phyloP scores from a whole-genome alignment of 169 alveolate species.

The Plasmodium knowlesi region DNA sequence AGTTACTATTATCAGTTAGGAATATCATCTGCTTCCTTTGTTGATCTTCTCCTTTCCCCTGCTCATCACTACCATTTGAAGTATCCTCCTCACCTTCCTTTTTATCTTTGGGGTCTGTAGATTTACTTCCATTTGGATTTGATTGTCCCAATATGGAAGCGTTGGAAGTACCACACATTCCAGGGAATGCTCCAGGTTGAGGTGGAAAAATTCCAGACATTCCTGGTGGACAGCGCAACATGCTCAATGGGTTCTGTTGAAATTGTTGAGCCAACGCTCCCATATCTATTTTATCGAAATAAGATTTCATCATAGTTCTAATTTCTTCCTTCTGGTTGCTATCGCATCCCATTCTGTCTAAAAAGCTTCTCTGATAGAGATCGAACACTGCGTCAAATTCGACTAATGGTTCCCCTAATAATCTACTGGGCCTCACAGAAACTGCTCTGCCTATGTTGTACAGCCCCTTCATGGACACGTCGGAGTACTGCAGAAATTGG shows the following conservation, averaged over 20 bases:
- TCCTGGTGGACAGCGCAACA: not conserved
- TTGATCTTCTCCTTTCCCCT: not conserved
- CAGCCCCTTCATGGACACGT: not conserved
- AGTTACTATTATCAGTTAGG: not conserved
- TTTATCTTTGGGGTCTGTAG: not conserved
- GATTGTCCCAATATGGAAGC: not conserved
- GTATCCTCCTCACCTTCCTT: not conserved
- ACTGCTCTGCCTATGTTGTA: not conserved
- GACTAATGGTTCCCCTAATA: not conserved
- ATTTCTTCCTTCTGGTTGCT: constrained; percentile 2
- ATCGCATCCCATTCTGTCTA: constrained; percentile 41
- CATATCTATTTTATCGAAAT: constrained; percentile 28
- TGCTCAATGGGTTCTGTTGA: not conserved
- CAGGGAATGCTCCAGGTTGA: not conserved
- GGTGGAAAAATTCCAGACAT: not conserved
- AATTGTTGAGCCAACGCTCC: constrained; percentile 2
- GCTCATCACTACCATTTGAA: not conserved
- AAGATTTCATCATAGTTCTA: constrained; percentile 9
- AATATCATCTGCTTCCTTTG: not conserved
- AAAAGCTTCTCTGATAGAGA: constrained; percentile 7
- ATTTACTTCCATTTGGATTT: not conserved
- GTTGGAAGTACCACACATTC: not conserved
- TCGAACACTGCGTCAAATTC: constrained; percentile 23
- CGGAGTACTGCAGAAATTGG: not conserved
- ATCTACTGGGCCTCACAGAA: not conserved